Conservation (phyloP, 768 basidiomycete species). For the Rhodocollybia butyracea region DNA sequence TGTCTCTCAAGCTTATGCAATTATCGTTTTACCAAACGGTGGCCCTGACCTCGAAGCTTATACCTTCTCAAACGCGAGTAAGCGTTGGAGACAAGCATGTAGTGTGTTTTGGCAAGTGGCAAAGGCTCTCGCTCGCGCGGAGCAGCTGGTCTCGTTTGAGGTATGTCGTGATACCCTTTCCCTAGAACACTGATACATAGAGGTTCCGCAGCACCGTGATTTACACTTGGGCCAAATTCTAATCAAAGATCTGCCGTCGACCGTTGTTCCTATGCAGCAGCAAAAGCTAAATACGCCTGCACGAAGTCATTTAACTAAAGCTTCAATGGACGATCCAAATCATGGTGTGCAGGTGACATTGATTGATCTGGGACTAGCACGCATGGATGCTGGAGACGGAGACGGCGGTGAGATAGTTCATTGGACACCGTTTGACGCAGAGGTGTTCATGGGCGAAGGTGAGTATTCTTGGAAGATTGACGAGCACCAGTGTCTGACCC, state of each 20-base stretch:
- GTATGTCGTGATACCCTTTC: conserved; percentile 38
- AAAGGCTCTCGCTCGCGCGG: conserved; percentile 73
- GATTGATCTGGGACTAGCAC: conserved; percentile 92
- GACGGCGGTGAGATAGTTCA: conserved; percentile 45
- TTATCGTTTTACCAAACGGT: conserved; percentile 88
- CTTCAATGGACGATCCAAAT: conserved; percentile 58
- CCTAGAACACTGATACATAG: background rate
- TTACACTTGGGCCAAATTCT: conserved; percentile 98
- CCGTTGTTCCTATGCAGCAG: conserved; percentile 27
- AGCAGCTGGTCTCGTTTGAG: conserved; percentile 82
- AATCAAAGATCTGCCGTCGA: conserved; percentile 50
- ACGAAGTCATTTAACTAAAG: conserved; percentile 16
- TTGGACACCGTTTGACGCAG: conserved; percentile 84
- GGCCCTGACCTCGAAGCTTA: conserved; percentile 90
- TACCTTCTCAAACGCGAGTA: conserved; percentile 53
- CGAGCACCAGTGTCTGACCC: background rate
- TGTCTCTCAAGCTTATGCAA: conserved; percentile 77
- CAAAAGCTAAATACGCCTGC: conserved; percentile 30
- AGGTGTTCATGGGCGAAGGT: conserved; percentile 92
- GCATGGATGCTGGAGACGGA: conserved; percentile 64
- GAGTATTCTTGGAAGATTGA: conserved; percentile 14
- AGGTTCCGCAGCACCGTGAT: conserved; percentile 79
- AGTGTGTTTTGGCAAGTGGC: conserved; percentile 91
- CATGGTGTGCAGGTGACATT: conserved; percentile 79
- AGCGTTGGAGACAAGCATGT: conserved; percentile 81